Base-by-base conservation (phyloP, 768 basidiomycete species). In the Boletus vinaceobasis region DNA sequence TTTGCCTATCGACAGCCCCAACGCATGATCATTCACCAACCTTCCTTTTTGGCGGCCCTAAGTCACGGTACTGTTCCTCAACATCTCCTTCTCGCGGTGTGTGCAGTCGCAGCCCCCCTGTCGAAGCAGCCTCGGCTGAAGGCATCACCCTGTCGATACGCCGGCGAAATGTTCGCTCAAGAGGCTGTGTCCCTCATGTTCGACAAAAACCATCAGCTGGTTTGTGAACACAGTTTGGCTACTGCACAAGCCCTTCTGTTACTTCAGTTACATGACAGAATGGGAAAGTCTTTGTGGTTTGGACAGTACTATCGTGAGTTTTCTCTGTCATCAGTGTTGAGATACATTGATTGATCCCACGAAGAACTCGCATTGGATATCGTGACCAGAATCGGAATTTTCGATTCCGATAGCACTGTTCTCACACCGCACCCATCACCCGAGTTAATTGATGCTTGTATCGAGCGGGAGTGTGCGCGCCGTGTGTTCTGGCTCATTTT, bases 1-100 rank as follows among this genome's bases (percentile, higher is more conserved):
- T 91, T 92, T 68, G 79, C 90, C 26, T 87, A 88, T 67, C 86
- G 86, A 60, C 87, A 91, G 64, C 90, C 90, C 23, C 82, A 85
- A 57, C 82, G 86, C 36, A 78, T 85, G 61, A 77, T 91, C 56
- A 80, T 93, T 43, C 90, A 93, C 71, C 88, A 88, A 49, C 86
- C 90, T 21, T 83, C 85, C 8, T 93, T 93, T 62, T 76, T 84
- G 23, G 77, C 83, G 2, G 77, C 80, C 32, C 79, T 93, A 8
- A 80, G 81, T 52, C 81, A 82, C 56, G 84, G 84, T 59, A 77
- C 79, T 53, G 79, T 93, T 32, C 90, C 90, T 38, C 71, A 76
- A 32, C 81, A 88, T 64, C 82, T 93, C 27, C 74, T 92, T 17
- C 79, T 86, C 44, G 85, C 88, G 0, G 75, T 93, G 7, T 90